Conservation (phyloP, 1,284 basidiomycete species). For the Porogramme epimiltina region DNA sequence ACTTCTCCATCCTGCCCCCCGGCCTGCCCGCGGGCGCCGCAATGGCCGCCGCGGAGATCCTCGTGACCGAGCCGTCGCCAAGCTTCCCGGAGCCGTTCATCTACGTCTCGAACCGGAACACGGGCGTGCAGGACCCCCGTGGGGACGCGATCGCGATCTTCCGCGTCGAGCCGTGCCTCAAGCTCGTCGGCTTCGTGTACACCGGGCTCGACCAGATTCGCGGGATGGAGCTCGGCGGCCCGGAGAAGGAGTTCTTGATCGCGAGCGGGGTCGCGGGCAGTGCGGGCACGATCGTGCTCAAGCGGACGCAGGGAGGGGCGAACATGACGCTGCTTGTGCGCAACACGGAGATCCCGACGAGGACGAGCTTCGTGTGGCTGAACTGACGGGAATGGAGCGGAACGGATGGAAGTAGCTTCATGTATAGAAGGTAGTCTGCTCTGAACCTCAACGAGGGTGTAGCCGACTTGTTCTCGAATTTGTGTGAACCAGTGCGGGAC, state of each 20-base stretch:
- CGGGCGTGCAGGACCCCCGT: slow-evolving; percentile 34
- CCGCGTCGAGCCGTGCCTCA: slow-evolving; percentile 27
- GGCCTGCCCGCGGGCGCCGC: slow-evolving; percentile 47
- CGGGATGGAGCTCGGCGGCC: slow-evolving; percentile 62
- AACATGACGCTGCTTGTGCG: slow-evolving; percentile 52
- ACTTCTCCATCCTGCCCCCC: slow-evolving; percentile 56
- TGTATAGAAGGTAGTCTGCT: background rate
- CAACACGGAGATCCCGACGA: slow-evolving; percentile 52
- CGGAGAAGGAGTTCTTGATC: slow-evolving; percentile 55
- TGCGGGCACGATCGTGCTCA: slow-evolving; percentile 57
- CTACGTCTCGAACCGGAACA: slow-evolving; percentile 44
- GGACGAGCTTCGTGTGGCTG: slow-evolving; percentile 54
- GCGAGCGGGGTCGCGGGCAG: slow-evolving; percentile 53
- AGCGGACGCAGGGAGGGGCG: slow-evolving; percentile 53
- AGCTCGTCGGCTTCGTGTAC: slow-evolving; percentile 53
- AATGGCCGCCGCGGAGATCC: slow-evolving; percentile 55
- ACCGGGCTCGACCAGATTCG: slow-evolving; percentile 67
- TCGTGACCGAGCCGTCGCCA: slow-evolving; percentile 31
- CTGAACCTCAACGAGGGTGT: too few species aligned
- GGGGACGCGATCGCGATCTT: slow-evolving; percentile 42
- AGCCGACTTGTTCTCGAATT: too few species aligned
- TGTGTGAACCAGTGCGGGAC: too few species aligned
- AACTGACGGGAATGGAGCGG: slow-evolving; percentile 5
- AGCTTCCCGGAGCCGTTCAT: slow-evolving; percentile 36
- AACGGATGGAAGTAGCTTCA: background rate